A percentile compares a stretch with the other conserved stretches of the same genome.
Conservation (phyloP, 106 monocot species). For the Allium fistulosum region DNA sequence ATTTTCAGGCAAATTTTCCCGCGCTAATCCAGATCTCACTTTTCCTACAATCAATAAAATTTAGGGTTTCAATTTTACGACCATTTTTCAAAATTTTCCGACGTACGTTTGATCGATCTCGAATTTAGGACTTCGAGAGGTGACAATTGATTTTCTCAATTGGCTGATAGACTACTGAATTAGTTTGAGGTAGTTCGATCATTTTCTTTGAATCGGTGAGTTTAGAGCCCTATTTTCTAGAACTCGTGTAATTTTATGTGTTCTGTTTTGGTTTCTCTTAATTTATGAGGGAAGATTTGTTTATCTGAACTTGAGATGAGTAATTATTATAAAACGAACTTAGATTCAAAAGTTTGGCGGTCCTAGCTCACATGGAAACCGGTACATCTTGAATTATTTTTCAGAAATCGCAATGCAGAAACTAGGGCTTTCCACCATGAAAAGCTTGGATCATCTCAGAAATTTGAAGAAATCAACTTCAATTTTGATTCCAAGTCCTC, state of each 20-base stretch:
- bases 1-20: too few relatives aligned
- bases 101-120: background rate
- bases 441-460: constrained; percentile 57
- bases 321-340: too few relatives aligned
- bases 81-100: background rate
- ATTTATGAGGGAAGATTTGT: too few relatives aligned
- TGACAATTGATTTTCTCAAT: background rate
- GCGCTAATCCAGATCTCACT: too few relatives aligned
- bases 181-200: background rate
- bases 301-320: too few relatives aligned
- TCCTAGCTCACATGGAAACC: too few relatives aligned
- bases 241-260: too few relatives aligned
- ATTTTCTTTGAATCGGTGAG: background rate
- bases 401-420: constrained; percentile 52
- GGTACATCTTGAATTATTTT: background rate
- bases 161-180: too few relatives aligned
- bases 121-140: background rate
- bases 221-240: background rate
- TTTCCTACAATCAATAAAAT: too few relatives aligned
- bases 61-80: too few relatives aligned
- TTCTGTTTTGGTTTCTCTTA: too few relatives aligned
- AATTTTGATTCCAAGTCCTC: constrained; percentile 20
- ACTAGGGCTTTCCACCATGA: constrained; percentile 48
- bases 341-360: too few relatives aligned
- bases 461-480: constrained; percentile 34